Conservation (phyloP, 1,284 basidiomycete genomes). For the Ganoderma leucocontextum region DNA sequence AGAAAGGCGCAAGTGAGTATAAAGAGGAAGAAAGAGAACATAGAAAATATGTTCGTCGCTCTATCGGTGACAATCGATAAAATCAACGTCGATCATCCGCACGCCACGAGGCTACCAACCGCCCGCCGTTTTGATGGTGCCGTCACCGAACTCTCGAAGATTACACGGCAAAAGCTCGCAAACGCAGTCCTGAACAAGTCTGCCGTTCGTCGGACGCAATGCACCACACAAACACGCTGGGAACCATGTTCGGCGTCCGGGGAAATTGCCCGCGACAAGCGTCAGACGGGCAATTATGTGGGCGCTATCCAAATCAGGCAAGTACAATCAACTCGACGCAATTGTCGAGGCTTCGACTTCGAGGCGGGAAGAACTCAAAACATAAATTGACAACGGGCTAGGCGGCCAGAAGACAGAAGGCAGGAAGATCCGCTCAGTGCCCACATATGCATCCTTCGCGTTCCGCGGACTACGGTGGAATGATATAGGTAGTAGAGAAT, state of each 20-base stretch:
- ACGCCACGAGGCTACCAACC: conserved; percentile 8
- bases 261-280: background rate
- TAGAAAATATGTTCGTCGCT: conserved; percentile 9
- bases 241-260: background rate
- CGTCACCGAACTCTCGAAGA: background rate
- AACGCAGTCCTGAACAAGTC: background rate
- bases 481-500: background rate
- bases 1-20: background rate
- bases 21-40: background rate
- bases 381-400: conserved; percentile 22
- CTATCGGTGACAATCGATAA: background rate
- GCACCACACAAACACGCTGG: background rate
- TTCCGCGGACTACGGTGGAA: background rate
- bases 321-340: conserved; percentile 22
- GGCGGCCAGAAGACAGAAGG: conserved; percentile 15
- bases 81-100: conserved; percentile 11
- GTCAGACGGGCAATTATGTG: conserved; percentile 1
- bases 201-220: background rate
- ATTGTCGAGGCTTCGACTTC: conserved; percentile 16
- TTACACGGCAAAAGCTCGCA: background rate
- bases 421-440: background rate
- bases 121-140: conserved; percentile 5
- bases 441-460: background rate
- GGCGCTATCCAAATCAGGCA: conserved; percentile 20
- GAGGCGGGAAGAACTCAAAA: conserved; percentile 3